A percentile compares a stretch with the other conserved stretches of the same genome.
phyloP scores from a whole-genome alignment of 2,329 filamentous ascomycete species.

The Colletotrichum shisoi region DNA sequence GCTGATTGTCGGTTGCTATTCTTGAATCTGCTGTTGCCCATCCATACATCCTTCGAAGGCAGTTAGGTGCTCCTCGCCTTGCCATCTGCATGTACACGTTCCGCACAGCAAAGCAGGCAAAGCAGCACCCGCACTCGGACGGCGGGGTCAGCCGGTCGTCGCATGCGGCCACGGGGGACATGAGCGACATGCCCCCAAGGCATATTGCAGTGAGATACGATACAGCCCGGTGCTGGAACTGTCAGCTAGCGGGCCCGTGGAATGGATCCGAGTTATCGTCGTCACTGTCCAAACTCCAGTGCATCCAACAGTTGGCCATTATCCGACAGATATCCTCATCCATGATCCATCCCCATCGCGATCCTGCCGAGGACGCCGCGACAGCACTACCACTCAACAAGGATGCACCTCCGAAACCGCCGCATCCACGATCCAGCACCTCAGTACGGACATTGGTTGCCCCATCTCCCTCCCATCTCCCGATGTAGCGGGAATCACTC shows the following conservation, averaged over 20 bases:
- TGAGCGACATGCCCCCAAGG: conserved; percentile 18
- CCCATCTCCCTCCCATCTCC: conserved; percentile 18
- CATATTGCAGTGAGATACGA: conserved; percentile 2
- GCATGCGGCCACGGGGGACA: conserved; percentile 34
- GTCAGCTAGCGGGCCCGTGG: conserved; percentile 2
- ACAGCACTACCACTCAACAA: conserved; percentile 17
- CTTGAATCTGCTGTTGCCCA: not conserved
- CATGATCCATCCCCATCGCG: conserved; percentile 17
- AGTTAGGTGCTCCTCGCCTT: not conserved
- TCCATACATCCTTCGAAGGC: not conserved
- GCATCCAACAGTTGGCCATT: not conserved
- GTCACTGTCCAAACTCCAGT: not conserved
- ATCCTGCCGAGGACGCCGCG: conserved; percentile 16
- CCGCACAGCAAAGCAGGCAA: not conserved
- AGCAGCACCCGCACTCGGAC: conserved; percentile 35
- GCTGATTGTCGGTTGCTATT: not conserved
- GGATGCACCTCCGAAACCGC: conserved; percentile 27
- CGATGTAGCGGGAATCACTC: conserved; percentile 13
- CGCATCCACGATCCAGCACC: conserved; percentile 19
- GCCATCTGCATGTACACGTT: not conserved
- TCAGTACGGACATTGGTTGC: too few relatives aligned
- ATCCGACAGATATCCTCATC: conserved; percentile 9
- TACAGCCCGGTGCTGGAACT: not conserved
- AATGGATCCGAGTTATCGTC: not conserved
- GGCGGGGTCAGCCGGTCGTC: conserved; percentile 30